Evolutionary conservation across 352 stramenopile genomes (phyloP).

Genomic region (Pythium oligandrum): DNA sequence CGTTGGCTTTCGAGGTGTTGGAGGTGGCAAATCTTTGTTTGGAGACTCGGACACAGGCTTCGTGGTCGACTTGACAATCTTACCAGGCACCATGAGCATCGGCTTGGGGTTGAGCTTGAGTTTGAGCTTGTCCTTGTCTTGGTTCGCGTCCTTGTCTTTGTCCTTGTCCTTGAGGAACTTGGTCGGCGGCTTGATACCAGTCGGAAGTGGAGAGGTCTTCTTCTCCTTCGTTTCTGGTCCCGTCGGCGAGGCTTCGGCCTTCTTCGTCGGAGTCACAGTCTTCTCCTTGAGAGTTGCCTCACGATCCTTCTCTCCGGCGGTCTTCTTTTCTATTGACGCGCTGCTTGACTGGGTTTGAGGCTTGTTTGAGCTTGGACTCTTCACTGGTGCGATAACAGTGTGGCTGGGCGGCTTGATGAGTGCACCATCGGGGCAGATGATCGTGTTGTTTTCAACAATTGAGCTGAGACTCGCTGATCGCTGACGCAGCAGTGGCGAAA

Average conservation of each 20-base stretch:
- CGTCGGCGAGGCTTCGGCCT: slow-evolving; percentile 3
- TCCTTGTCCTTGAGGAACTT: slow-evolving; percentile 15
- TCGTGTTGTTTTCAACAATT: slow-evolving; percentile 1
- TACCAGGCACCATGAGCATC: slow-evolving; percentile 32
- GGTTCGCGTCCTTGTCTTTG: slow-evolving; percentile 7
- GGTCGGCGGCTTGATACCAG: slow-evolving; percentile 18
- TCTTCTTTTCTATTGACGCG: slow-evolving; percentile 9
- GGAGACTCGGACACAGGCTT: not conserved
- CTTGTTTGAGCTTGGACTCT: too few species aligned
- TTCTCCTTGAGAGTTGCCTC: slow-evolving; percentile 1
- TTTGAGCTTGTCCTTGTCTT: slow-evolving; percentile 3
- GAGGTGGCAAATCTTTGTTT: not conserved
- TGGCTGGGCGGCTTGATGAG: too few species aligned
- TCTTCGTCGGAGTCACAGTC: slow-evolving; percentile 12
- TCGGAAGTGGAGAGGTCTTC: not conserved
- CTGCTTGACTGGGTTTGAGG: too few species aligned
- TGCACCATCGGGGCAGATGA: too few species aligned
- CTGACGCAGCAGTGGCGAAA: slow-evolving; percentile 22
- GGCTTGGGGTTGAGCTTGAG: slow-evolving; percentile 4
- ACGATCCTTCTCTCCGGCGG: not conserved
- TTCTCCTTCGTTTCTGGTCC: not conserved
- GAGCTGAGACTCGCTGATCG: slow-evolving; percentile 23
- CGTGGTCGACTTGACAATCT: slow-evolving; percentile 27
- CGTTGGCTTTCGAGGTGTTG: not conserved
- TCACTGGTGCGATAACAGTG: too few species aligned